These are phyloP conservation scores for Rhytidiadelphus loreus DNA, from an alignment of 225 moss, liverwort and hornwort genomes.

Conservation along the genomic window DNA sequence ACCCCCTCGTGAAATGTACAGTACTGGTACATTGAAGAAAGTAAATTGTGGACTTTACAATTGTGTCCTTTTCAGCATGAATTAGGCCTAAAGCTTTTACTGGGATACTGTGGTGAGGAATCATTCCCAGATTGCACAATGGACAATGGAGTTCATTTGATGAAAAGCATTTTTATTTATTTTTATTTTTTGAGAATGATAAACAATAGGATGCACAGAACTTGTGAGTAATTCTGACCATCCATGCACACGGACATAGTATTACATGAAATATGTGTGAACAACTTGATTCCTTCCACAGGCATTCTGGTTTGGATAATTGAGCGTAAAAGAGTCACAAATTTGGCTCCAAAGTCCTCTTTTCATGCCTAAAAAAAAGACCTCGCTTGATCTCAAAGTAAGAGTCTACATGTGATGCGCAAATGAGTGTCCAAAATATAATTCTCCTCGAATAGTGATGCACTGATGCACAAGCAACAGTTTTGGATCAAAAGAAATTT, in stretches of 20 bases:
- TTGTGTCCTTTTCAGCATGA: not conserved
- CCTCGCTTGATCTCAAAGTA: not conserved
- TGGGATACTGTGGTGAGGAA: not conserved
- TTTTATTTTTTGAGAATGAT: not conserved
- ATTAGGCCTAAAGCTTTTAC: not conserved
- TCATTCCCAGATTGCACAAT: not conserved
- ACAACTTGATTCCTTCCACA: not conserved
- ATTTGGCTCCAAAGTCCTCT: not conserved
- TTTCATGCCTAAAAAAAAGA: not conserved
- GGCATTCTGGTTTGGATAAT: not conserved
- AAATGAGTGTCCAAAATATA: not conserved
- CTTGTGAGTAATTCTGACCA: not conserved
- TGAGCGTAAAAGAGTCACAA: no score
- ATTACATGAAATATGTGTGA: not conserved
- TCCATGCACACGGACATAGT: not conserved
- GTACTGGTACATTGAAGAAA: no score
- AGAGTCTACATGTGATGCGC: not conserved
- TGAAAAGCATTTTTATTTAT: not conserved
- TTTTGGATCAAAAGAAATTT: not conserved
- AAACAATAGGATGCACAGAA: not conserved
- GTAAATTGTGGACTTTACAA: no score
- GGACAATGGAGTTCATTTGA: not conserved
- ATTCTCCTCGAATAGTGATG: no score
- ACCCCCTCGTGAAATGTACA: no score
- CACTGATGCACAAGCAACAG: not conserved